Evolutionary conservation across 352 stramenopile species (phyloP).

Genomic region (Phytophthora idaei): DNA sequence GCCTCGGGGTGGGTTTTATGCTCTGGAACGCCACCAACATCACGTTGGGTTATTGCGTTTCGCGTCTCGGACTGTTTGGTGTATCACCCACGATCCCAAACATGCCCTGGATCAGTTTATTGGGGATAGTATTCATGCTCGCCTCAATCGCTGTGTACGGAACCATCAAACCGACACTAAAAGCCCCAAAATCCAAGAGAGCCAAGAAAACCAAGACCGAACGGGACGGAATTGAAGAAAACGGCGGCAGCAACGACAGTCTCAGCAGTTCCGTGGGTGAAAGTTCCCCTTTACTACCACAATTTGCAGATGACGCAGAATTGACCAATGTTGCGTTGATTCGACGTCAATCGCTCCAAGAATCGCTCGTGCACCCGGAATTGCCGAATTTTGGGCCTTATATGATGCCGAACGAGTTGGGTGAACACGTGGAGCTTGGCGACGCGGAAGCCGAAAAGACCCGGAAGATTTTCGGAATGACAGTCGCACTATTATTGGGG

Average conservation of each 20-base stretch:
- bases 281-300: constrained; percentile 45
- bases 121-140: constrained; percentile 84
- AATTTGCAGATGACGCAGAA: constrained; percentile 28
- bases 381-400: constrained; percentile 85
- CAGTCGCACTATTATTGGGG: constrained; percentile 70
- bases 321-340: constrained; percentile 12
- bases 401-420: constrained; percentile 70
- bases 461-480: constrained; percentile 64
- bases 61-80: constrained; percentile 73
- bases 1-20: constrained; percentile 84
- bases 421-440: constrained; percentile 59
- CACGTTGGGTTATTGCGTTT: constrained; percentile 80
- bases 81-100: constrained; percentile 65
- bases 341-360: constrained; percentile 53
- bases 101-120: constrained; percentile 53
- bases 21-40: constrained; percentile 90
- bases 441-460: constrained; percentile 59
- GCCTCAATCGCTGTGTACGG: constrained; percentile 81
- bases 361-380: constrained; percentile 72
- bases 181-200: constrained; percentile 26
- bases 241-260: constrained; percentile 22
- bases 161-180: constrained; percentile 74
- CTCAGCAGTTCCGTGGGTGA: constrained; percentile 36
- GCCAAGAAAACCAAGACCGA: constrained; percentile 15
- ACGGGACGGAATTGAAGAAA: constrained; percentile 14